phyloP scores from a whole-genome alignment of 192 early-diverging fungal genomes.

The Spizellomyces punctatus region DNA sequence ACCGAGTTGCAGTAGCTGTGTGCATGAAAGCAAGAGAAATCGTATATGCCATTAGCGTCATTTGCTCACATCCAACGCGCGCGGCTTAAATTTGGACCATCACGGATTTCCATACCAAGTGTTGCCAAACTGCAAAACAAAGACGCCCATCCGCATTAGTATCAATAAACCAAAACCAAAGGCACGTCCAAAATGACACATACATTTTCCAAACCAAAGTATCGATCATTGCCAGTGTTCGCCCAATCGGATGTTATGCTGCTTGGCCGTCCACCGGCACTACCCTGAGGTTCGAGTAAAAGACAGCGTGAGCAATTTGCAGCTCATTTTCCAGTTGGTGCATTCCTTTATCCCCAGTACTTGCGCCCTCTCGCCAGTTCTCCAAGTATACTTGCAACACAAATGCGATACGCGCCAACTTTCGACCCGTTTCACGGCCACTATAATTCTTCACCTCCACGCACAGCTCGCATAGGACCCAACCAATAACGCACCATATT shows the following conservation, averaged over 20 bases:
- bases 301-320: not conserved
- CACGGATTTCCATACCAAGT: slow-evolving; percentile 65
- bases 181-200: slow-evolving; percentile 1
- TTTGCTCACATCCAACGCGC: not conserved
- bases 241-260: slow-evolving; percentile 33
- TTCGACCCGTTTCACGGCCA: too few relatives aligned
- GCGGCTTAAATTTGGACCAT: not conserved
- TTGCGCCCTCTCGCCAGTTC: too few relatives aligned
- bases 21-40: not conserved
- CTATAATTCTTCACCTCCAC: too few relatives aligned
- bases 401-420: too few relatives aligned
- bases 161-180: too few relatives aligned
- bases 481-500: slow-evolving; percentile 26
- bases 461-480: not conserved
- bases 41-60: too few relatives aligned
- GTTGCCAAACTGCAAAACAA: slow-evolving; percentile 71
- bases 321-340: too few relatives aligned
- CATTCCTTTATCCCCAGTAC: too few relatives aligned
- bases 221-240: slow-evolving; percentile 72
- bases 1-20: slow-evolving; percentile 91
- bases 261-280: slow-evolving; percentile 14
- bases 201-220: slow-evolving; percentile 91
- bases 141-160: not conserved
- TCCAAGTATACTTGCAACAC: too few relatives aligned
- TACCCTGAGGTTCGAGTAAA: slow-evolving; percentile 6